Evolutionary conservation across 352 stramenopile species (phyloP), one percentile per base, ranked within the genome.

Genomic region (Pythium brachiatum): DNA sequence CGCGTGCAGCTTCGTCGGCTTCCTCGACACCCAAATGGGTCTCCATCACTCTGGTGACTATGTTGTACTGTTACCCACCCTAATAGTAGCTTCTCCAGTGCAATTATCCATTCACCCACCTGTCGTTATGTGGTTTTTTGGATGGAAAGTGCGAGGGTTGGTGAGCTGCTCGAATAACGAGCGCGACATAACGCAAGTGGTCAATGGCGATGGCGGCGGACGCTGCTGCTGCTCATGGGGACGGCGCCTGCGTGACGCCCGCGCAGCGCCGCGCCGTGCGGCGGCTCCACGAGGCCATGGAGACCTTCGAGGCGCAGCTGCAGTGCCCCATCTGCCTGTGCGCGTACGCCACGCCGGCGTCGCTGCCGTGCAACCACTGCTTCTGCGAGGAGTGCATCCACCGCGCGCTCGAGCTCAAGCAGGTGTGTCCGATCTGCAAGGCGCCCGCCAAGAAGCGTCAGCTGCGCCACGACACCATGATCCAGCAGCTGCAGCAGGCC

Each of bases 341-440:
- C 66, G 71, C 78, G 36, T 91, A 92, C 67, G 71, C 76, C 7
- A 76, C 64, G 31, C 83, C 86, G 26, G 74, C 81, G 34, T 94
- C 86, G 11, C 63, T 95, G 64, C 86, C 86, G 18, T 95, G 86
- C 65, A 91, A 94, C 63, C 86, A 95, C 73, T 92, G 79, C 67
- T 95, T 94, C 68, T 95, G 86, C 55, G 80, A 92, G 58, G 82
- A 92, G 59, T 95, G 86, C 70, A 95, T 95, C 70, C 76, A 92
- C 62, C 83, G 83, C 53, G 81, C 84, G 41, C 69, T 95, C 15
- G 79, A 90, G 64, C 79, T 94, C 64, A 92, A 91, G 64, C 57
- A 78, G 18, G 57, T 80, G 48, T 95, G 86, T 48, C 86, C 86
- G 7, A 93, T 95, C 56, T 95, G 86, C 76, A 95, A 94, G 70